A percentile compares a stretch with the other conserved stretches of the same genome.
Conservation (phyloP, 495 filamentous ascomycete genomes). For the Penicillium odoratum region DNA sequence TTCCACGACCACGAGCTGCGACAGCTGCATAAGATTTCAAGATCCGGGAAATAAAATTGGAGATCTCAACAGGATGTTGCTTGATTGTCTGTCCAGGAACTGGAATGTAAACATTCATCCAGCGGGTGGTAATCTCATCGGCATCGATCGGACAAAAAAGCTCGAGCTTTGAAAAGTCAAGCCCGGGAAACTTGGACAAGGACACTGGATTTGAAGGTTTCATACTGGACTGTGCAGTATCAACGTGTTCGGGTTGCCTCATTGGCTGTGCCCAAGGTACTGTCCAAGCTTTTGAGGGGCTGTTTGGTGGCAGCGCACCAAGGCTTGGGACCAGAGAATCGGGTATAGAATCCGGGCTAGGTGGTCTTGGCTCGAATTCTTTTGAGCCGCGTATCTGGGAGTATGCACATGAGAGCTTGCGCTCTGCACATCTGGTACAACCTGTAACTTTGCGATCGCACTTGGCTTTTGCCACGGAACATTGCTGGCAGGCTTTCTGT, state of each 20-base stretch:
- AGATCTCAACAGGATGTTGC: conserved; percentile 33
- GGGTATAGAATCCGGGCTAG: conserved; percentile 1
- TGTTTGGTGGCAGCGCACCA: not conserved
- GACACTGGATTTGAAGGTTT: not conserved
- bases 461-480: conserved; percentile 41
- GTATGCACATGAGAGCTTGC: conserved; percentile 22
- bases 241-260: not conserved
- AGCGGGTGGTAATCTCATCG: conserved; percentile 47
- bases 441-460: conserved; percentile 36
- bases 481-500: conserved; percentile 46
- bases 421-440: conserved; percentile 35
- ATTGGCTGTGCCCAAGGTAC: not conserved
- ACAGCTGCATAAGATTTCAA: conserved; percentile 43
- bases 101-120: conserved; percentile 46
- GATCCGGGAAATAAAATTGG: conserved; percentile 39
- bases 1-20: conserved; percentile 36
- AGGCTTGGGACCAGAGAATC: conserved; percentile 4
- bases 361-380: not conserved
- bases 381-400: not conserved
- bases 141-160: conserved; percentile 46
- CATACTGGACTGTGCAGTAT: not conserved
- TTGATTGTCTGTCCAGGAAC: conserved; percentile 40
- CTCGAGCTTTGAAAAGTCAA: conserved; percentile 27
- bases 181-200: not conserved
- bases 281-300: not conserved